phyloP scores from a whole-genome alignment of 2,329 filamentous ascomycete species.

The Clonostachys rhizophaga region DNA sequence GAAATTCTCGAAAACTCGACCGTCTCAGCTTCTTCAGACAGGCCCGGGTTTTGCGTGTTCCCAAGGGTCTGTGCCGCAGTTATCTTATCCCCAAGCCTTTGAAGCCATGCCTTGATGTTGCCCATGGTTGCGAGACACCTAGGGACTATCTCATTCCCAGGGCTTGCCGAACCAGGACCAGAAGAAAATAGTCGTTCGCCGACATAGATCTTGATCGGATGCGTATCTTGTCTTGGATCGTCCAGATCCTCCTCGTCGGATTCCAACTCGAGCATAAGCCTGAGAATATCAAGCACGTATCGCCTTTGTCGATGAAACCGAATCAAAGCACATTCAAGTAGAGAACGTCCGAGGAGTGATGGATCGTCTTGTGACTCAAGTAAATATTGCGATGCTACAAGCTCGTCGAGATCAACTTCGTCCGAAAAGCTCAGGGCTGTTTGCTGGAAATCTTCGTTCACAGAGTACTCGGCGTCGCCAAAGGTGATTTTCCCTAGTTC shows the following conservation, averaged over 20 bases:
- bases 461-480: constrained; percentile 65
- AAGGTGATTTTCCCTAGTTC: constrained; percentile 68
- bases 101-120: constrained; percentile 72
- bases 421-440: constrained; percentile 78
- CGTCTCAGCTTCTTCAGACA: constrained; percentile 66
- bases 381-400: constrained; percentile 74
- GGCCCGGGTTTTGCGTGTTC: constrained; percentile 43
- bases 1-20: constrained; percentile 77
- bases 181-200: constrained; percentile 46
- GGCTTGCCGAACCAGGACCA: constrained; percentile 9
- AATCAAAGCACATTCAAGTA: constrained; percentile 76
- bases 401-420: constrained; percentile 83
- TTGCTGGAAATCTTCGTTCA: constrained; percentile 88
- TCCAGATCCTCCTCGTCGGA: constrained; percentile 31
- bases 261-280: constrained; percentile 70
- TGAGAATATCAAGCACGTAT: constrained; percentile 77
- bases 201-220: constrained; percentile 45
- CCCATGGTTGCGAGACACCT: constrained; percentile 69
- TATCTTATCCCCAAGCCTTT: constrained; percentile 69
- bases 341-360: constrained; percentile 63
- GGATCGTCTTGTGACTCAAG: constrained; percentile 69
- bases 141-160: constrained; percentile 23
- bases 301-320: constrained; percentile 83
- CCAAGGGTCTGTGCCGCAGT: constrained; percentile 73
- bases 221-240: no score